Conservation (phyloP, 805 yeast species). For the Helenozyma baotianmanensis region DNA sequence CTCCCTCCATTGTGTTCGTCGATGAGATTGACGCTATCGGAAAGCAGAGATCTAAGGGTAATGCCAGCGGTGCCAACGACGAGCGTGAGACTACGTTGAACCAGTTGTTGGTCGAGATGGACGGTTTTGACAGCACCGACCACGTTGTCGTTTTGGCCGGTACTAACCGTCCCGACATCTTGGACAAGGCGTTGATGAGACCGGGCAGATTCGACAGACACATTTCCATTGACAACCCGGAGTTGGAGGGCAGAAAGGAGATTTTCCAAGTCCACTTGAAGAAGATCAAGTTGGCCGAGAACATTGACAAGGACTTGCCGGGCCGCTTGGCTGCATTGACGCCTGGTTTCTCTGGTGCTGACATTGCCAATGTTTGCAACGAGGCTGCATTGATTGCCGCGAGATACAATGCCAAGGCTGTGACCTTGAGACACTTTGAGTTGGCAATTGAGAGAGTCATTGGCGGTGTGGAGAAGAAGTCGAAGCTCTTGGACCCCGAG, state of each 20-base stretch:
- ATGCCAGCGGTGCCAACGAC: slow-evolving; percentile 72
- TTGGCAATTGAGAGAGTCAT: slow-evolving; percentile 91
- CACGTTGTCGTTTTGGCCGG: slow-evolving; percentile 94
- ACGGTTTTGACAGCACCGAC: slow-evolving; percentile 83
- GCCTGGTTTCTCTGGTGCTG: slow-evolving; percentile 96
- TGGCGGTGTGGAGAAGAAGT: slow-evolving; percentile 88
- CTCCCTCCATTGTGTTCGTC: slow-evolving; percentile 86
- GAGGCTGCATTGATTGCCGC: slow-evolving; percentile 95
- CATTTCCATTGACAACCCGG: slow-evolving; percentile 81
- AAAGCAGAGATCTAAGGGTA: slow-evolving; percentile 69
- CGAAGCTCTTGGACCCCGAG: slow-evolving; percentile 70
- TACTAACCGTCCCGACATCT: slow-evolving; percentile 87
- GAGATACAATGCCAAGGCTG: slow-evolving; percentile 58
- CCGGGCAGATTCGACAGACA: slow-evolving; percentile 96
- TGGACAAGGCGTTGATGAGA: slow-evolving; percentile 85
- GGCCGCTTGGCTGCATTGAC: slow-evolving; percentile 89
- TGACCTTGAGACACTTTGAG: slow-evolving; percentile 73
- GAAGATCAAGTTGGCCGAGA: slow-evolving; percentile 48
- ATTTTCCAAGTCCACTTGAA: slow-evolving; percentile 77
- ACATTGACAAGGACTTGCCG: slow-evolving; percentile 52
- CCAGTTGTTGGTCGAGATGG: slow-evolving; percentile 93
- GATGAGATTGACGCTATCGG: slow-evolving; percentile 98
- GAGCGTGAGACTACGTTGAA: slow-evolving; percentile 92
- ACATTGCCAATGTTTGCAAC: slow-evolving; percentile 90
- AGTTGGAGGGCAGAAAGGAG: slow-evolving; percentile 81